Evolutionary conservation across 2,329 filamentous ascomycete species (phyloP).

Genomic region (Penicillium frequentans): DNA sequence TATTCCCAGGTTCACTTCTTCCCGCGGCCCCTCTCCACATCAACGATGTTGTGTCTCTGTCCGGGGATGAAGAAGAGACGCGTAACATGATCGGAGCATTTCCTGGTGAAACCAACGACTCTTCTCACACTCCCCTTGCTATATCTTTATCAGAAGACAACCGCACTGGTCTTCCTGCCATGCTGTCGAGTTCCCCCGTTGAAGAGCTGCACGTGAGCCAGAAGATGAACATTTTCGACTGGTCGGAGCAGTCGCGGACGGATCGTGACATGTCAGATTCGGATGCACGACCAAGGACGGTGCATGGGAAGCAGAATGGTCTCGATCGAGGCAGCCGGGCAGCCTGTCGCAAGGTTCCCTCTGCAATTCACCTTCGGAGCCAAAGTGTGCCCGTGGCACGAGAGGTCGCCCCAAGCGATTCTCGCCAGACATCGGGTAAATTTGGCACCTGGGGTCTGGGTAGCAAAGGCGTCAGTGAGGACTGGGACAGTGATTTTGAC

Average conservation of each 20-base stretch:
- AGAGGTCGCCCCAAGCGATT: slow-evolving; percentile 50
- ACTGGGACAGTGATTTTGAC: slow-evolving; percentile 70
- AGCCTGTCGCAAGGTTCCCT: slow-evolving; percentile 58
- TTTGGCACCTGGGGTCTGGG: slow-evolving; percentile 68
- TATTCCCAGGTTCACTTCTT: slow-evolving; percentile 19
- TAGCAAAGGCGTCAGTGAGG: slow-evolving; percentile 65
- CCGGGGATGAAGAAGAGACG: slow-evolving; percentile 29
- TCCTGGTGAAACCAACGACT: slow-evolving; percentile 22
- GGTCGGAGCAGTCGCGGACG: slow-evolving; percentile 59
- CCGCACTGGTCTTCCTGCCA: not conserved
- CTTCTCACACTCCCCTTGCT: slow-evolving; percentile 3
- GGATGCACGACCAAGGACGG: slow-evolving; percentile 60
- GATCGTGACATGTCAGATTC: slow-evolving; percentile 55
- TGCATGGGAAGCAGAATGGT: slow-evolving; percentile 63
- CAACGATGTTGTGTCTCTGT: slow-evolving; percentile 21
- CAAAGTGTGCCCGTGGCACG: slow-evolving; percentile 64
- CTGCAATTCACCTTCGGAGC: slow-evolving; percentile 62
- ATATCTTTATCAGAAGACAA: slow-evolving; percentile 8
- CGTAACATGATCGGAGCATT: slow-evolving; percentile 30
- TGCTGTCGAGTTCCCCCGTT: slow-evolving; percentile 1
- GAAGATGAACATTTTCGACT: slow-evolving; percentile 62
- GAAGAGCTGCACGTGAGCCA: slow-evolving; percentile 36
- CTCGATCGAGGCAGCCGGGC: slow-evolving; percentile 58
- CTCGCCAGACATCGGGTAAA: slow-evolving; percentile 55
- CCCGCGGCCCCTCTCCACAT: slow-evolving; percentile 12